phyloP scores from a whole-genome alignment of 1,284 basidiomycete genomes.

The Heterobasidion occidentale region DNA sequence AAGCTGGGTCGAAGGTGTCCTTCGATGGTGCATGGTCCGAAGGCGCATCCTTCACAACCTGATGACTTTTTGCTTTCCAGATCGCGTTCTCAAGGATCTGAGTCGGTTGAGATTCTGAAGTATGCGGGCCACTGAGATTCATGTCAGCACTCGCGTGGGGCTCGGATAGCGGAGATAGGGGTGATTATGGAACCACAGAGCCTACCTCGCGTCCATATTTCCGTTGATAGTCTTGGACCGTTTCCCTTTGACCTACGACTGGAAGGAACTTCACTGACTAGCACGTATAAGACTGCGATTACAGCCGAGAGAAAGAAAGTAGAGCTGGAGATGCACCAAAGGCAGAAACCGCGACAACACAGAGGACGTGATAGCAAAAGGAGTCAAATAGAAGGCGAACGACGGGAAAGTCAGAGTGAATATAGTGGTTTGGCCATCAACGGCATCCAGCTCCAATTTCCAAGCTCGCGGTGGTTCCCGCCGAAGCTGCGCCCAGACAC shows the following conservation, averaged over 20 bases:
- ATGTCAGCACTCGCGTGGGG: not conserved
- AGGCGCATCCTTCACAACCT: not conserved
- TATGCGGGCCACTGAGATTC: not conserved
- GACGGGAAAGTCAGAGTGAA: not conserved
- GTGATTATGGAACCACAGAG: too few species aligned
- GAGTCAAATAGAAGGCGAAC: not conserved
- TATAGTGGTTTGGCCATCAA: not conserved
- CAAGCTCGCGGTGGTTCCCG: too few species aligned
- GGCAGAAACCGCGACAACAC: not conserved
- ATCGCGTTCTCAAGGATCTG: conserved; percentile 26
- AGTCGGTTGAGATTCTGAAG: conserved; percentile 32
- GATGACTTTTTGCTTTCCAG: too few species aligned
- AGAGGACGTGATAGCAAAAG: not conserved
- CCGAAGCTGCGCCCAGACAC: not conserved
- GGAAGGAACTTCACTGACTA: too few species aligned
- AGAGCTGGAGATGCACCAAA: too few species aligned
- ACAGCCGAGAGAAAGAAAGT: too few species aligned
- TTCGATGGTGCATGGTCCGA: not conserved
- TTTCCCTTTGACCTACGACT: too few species aligned
- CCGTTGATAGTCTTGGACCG: too few species aligned
- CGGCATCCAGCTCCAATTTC: not conserved
- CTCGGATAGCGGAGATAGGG: too few species aligned
- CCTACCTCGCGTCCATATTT: not conserved
- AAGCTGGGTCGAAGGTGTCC: conserved; percentile 1
- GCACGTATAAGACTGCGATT: too few species aligned